A percentile compares a stretch with the other conserved stretches of the same genome.
These are phyloP conservation scores for Populus hybrid DNA, from an alignment of 441 rosid genomes.

Conservation along the genomic window DNA sequence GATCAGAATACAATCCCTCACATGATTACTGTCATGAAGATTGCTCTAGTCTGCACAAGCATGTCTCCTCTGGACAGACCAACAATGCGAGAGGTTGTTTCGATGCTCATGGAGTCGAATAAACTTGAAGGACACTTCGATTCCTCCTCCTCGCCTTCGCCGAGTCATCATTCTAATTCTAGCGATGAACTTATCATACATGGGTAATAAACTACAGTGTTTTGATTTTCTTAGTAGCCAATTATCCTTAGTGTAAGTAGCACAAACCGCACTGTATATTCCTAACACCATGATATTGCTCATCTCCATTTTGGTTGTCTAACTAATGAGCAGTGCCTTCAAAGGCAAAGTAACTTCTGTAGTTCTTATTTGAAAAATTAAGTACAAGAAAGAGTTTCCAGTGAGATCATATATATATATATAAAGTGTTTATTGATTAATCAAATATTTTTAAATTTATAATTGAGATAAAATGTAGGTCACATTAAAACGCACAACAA, in stretches of 20 bases:
- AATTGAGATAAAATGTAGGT: no score
- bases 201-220: conserved; percentile 21
- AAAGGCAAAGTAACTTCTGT: neutral
- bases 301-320: neutral
- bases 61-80: conserved; percentile 71
- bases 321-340: neutral
- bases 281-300: neutral
- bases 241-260: neutral
- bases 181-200: conserved; percentile 40
- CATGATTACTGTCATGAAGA: conserved; percentile 67
- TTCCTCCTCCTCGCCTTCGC: conserved; percentile 26
- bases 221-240: neutral
- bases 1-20: conserved; percentile 52
- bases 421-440: no score
- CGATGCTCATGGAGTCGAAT: conserved; percentile 65
- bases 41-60: conserved; percentile 76
- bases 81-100: conserved; percentile 82
- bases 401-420: neutral
- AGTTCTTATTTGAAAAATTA: no score
- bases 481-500: no score
- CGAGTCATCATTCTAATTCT: conserved; percentile 33
- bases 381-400: neutral
- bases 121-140: conserved; percentile 36
- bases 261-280: conserved; percentile 11
- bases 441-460: no score